Evolutionary conservation across 1,284 basidiomycete genomes (phyloP).

Genomic region (Pterulicium gracile): DNA sequence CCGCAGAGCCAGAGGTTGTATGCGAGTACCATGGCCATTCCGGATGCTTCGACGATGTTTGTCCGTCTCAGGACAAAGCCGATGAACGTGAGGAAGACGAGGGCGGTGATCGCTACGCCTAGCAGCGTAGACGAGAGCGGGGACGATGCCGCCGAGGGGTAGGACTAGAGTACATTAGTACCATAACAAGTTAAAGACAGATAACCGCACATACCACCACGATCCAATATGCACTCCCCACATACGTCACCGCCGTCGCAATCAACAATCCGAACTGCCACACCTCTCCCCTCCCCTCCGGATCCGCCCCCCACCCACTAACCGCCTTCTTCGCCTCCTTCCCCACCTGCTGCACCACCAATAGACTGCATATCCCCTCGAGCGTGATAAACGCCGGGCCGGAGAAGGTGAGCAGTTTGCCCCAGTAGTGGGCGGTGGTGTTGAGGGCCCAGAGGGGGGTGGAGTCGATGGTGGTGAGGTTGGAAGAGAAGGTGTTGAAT

Average conservation of each 20-base stretch:
- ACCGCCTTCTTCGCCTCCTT: conserved; percentile 65
- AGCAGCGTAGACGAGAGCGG: conserved; percentile 78
- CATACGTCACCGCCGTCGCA: conserved; percentile 64
- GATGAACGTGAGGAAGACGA: conserved; percentile 83
- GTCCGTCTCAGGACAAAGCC: conserved; percentile 83
- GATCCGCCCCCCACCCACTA: conserved; percentile 56
- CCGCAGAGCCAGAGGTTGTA: conserved; percentile 82
- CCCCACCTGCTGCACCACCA: conserved; percentile 72
- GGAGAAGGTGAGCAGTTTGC: conserved; percentile 53
- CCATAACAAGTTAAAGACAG: conserved; percentile 8
- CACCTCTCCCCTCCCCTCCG: background rate
- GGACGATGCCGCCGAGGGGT: conserved; percentile 69
- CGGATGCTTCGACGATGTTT: conserved; percentile 87
- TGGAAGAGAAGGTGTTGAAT: conserved; percentile 67
- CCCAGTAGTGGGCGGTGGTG: conserved; percentile 47
- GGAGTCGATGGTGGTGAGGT: conserved; percentile 35
- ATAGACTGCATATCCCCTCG: conserved; percentile 74
- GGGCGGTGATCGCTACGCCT: conserved; percentile 61
- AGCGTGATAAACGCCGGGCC: conserved; percentile 72
- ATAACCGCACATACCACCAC: conserved; percentile 42
- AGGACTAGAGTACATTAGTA: conserved; percentile 36
- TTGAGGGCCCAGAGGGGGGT: background rate
- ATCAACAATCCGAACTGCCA: conserved; percentile 60
- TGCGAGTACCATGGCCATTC: conserved; percentile 77
- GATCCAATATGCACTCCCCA: conserved; percentile 72